phyloP scores from a whole-genome alignment of 306 rosid genomes.

The Albizia julibrissin region DNA sequence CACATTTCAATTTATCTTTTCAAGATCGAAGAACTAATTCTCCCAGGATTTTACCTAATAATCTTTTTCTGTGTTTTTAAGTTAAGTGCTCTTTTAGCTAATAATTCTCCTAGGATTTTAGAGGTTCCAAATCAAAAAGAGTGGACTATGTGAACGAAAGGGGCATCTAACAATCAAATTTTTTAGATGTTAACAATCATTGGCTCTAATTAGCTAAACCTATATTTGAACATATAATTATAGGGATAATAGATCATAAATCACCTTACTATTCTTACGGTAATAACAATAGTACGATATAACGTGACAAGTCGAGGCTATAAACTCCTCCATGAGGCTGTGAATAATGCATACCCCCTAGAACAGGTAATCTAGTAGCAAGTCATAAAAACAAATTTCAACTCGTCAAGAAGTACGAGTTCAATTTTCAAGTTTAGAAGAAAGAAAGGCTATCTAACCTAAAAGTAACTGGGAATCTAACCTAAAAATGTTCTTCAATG shows the following conservation, averaged over 20 bases:
- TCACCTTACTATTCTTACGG: not conserved
- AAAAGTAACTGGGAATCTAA: too few species aligned
- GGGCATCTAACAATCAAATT: not conserved
- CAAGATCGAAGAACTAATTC: not conserved
- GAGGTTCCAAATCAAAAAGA: not conserved
- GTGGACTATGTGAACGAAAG: not conserved
- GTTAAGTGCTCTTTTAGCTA: not conserved
- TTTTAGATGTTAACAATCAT: not conserved
- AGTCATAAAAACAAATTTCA: not conserved
- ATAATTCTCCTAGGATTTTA: too few species aligned
- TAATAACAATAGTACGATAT: not conserved
- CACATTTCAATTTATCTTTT: not conserved
- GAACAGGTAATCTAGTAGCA: not conserved
- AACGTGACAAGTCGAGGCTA: not conserved
- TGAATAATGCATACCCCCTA: not conserved
- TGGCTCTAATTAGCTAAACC: not conserved
- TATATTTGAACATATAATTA: not conserved
- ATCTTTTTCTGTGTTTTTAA: not conserved
- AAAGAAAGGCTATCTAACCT: too few species aligned
- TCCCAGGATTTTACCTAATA: not conserved
- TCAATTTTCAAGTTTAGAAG: not conserved
- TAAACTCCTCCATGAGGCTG: not conserved
- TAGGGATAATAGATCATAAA: not conserved
- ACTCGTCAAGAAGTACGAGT: not conserved
- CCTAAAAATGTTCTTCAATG: too few species aligned